phyloP scores from a whole-genome alignment of 2,329 filamentous ascomycete genomes.

The Pseudogymnoascus sp. region DNA sequence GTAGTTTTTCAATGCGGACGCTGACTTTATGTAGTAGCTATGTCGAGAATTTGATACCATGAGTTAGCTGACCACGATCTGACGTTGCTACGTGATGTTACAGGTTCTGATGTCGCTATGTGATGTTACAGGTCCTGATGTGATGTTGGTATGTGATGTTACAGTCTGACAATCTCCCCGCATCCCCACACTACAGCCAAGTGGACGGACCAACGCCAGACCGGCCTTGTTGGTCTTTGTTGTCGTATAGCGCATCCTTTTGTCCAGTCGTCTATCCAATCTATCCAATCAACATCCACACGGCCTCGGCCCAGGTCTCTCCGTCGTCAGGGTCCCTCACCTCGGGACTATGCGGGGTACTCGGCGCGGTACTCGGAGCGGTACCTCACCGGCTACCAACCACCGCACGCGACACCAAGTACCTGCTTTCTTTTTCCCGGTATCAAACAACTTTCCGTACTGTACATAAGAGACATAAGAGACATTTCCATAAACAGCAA shows the following conservation, averaged over 20 bases:
- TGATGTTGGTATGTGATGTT: neutral
- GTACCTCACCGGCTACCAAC: neutral
- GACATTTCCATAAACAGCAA: neutral
- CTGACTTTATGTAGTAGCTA: neutral
- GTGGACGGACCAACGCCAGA: neutral
- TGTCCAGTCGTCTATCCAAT: no score
- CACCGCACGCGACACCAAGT: neutral
- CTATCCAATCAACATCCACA: neutral
- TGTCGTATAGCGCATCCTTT: neutral
- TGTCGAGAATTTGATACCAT: neutral
- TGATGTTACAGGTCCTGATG: neutral
- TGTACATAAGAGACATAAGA: neutral
- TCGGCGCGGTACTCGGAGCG: constrained; percentile 3
- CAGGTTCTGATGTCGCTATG: neutral
- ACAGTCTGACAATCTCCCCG: neutral
- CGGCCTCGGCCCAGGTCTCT: neutral
- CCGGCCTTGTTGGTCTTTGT: neutral
- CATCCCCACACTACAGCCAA: neutral
- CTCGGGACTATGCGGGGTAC: constrained; percentile 6
- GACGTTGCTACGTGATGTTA: neutral
- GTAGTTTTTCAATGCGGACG: neutral
- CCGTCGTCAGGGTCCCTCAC: neutral
- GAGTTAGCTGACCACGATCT: neutral
- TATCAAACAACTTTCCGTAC: neutral
- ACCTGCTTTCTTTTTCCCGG: neutral